These are phyloP conservation scores for Solanum hybrid DNA, from an alignment of 305 asterid genomes.

Conservation along the genomic window DNA sequence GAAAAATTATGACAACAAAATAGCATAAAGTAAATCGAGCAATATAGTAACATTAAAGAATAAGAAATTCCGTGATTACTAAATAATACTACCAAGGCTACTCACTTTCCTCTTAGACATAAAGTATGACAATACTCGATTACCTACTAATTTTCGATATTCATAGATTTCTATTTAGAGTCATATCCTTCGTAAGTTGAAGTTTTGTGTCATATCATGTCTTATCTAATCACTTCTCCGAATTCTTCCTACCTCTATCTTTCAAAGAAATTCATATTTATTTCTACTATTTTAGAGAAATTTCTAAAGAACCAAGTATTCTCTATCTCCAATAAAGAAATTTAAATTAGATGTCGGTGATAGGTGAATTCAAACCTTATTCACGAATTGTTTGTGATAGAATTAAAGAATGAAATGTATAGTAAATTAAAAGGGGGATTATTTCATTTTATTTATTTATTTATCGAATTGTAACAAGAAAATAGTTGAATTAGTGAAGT, in stretches of 20 bases:
- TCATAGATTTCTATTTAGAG: background rate
- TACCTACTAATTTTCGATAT: background rate
- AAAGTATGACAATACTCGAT: background rate
- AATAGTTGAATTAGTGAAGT: background rate
- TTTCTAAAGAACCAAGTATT: background rate
- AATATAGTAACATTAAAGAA: background rate
- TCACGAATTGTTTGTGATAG: background rate
- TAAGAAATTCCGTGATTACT: too few species aligned
- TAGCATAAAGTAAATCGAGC: too few species aligned
- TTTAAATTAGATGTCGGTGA: background rate
- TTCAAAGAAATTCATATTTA: background rate
- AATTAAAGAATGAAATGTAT: background rate
- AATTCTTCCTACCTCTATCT: too few species aligned
- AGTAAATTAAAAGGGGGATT: background rate
- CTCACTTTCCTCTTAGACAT: background rate
- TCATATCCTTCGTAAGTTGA: background rate
- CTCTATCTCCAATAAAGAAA: background rate
- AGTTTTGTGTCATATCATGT: background rate
- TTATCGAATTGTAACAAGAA: background rate
- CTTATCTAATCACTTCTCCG: background rate
- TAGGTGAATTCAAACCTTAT: background rate
- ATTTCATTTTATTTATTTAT: too few species aligned
- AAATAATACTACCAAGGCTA: background rate
- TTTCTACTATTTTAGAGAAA: too few species aligned
- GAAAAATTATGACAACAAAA: background rate